A percentile compares a stretch with the other conserved stretches of the same genome.
These are phyloP conservation scores for Linnemannia elongata DNA, from an alignment of 192 early-diverging fungal genomes.

Conservation along the genomic window DNA sequence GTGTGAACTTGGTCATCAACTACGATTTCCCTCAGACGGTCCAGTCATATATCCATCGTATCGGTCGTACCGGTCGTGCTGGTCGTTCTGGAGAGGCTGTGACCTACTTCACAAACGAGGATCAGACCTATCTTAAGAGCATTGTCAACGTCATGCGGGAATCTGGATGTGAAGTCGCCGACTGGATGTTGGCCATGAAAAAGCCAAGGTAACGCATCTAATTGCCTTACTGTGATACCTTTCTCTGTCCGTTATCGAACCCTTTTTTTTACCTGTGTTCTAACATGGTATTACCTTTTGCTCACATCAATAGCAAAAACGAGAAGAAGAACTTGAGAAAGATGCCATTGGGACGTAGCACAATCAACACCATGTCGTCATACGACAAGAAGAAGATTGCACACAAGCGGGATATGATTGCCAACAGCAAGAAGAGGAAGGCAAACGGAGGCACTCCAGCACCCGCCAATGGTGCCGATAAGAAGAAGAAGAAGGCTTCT, in stretches of 20 bases:
- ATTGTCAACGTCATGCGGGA: slow-evolving; percentile 98
- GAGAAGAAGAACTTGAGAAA: slow-evolving; percentile 79
- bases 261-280: not conserved
- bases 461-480: not conserved
- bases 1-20: slow-evolving; percentile 97
- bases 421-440: slow-evolving; percentile 57
- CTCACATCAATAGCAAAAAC: slow-evolving; percentile 59
- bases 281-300: not conserved
- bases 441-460: slow-evolving; percentile 6
- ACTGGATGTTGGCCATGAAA: slow-evolving; percentile 97
- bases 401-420: slow-evolving; percentile 71
- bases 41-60: slow-evolving; percentile 95
- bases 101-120: slow-evolving; percentile 96
- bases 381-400: slow-evolving; percentile 80
- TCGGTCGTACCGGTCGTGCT: slow-evolving; percentile 98
- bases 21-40: slow-evolving; percentile 97
- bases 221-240: too few species aligned
- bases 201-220: slow-evolving; percentile 66
- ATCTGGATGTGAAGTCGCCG: slow-evolving; percentile 95
- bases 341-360: slow-evolving; percentile 77
- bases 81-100: slow-evolving; percentile 90
- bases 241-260: too few species aligned
- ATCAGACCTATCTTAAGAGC: slow-evolving; percentile 88
- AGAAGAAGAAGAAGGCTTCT: slow-evolving; percentile 20
- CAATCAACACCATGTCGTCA: slow-evolving; percentile 82